Evolutionary conservation across 805 yeast genomes (phyloP).

Genomic region (Brettanomyces sp.): DNA sequence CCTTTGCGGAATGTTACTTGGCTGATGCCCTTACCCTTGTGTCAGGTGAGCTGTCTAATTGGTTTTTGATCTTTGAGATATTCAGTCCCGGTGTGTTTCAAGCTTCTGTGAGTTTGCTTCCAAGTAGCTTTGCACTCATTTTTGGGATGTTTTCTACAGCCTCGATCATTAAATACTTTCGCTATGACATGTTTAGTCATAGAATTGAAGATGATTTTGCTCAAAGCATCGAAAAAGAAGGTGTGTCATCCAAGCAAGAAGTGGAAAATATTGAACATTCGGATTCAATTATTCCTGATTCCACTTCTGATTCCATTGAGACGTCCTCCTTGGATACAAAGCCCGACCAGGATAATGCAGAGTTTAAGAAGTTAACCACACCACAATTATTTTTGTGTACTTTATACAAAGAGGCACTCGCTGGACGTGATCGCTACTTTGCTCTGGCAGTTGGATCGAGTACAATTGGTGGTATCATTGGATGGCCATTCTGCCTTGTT

Average conservation of each 20-base stretch:
- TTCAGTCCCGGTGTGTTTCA: slow-evolving; percentile 79
- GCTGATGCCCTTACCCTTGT: slow-evolving; percentile 31
- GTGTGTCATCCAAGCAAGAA: slow-evolving; percentile 5
- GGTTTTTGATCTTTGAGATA: slow-evolving; percentile 56
- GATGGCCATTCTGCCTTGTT: slow-evolving; percentile 84
- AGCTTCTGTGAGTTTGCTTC: slow-evolving; percentile 78
- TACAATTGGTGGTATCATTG: slow-evolving; percentile 64
- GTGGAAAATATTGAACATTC: neutral
- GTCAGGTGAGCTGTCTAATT: slow-evolving; percentile 34
- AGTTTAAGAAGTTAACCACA: slow-evolving; percentile 7
- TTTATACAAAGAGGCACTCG: slow-evolving; percentile 6
- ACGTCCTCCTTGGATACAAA: neutral
- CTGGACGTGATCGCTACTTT: slow-evolving; percentile 15
- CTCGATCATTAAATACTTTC: slow-evolving; percentile 26
- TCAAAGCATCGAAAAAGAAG: slow-evolving; percentile 9
- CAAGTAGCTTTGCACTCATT: slow-evolving; percentile 69
- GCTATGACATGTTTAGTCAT: slow-evolving; percentile 13
- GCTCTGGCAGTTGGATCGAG: slow-evolving; percentile 32
- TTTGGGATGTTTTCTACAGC: slow-evolving; percentile 37
- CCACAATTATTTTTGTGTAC: slow-evolving; percentile 8
- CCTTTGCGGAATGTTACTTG: slow-evolving; percentile 45
- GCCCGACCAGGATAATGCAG: neutral
- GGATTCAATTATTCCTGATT: neutral
- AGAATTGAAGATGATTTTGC: slow-evolving; percentile 9
- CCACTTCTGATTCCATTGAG: neutral